These are phyloP conservation scores for Bipolaris bicolor DNA, from an alignment of 2,329 filamentous ascomycete species.

Conservation along the genomic window DNA sequence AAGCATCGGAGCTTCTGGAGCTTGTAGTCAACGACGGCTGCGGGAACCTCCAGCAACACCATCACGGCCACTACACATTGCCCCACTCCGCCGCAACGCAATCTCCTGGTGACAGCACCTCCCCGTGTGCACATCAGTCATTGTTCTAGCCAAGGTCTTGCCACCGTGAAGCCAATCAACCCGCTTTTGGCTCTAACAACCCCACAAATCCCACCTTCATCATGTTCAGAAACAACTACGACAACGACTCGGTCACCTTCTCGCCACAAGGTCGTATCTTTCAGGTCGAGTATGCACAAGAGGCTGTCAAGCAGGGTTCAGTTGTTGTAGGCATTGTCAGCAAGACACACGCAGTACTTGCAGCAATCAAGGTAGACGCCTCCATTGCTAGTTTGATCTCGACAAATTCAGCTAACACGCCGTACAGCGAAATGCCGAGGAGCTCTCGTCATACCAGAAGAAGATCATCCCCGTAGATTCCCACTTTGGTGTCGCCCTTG, in stretches of 20 bases:
- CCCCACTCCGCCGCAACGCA: conserved; percentile 11
- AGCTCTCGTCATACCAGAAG: conserved; percentile 99
- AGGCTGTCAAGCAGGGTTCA: conserved; percentile 98
- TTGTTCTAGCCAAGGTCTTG: background rate
- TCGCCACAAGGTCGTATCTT: conserved; percentile 99
- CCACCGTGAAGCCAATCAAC: conserved; percentile 5
- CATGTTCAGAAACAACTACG: conserved; percentile 99
- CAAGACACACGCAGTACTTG: conserved; percentile 96
- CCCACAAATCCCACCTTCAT: conserved; percentile 49
- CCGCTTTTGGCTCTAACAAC: conserved; percentile 2
- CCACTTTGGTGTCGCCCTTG: conserved; percentile 93
- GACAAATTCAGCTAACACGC: background rate
- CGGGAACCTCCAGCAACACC: conserved; percentile 35
- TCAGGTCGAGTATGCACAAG: conserved; percentile 98
- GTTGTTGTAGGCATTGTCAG: conserved; percentile 96
- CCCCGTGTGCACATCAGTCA: background rate
- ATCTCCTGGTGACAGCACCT: background rate
- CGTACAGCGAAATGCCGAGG: conserved; percentile 90
- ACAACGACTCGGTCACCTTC: conserved; percentile 99
- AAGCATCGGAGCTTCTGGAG: conserved; percentile 18
- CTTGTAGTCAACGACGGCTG: conserved; percentile 31
- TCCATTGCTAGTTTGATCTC: background rate
- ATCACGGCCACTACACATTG: conserved; percentile 15
- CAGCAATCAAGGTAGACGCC: conserved; percentile 83
- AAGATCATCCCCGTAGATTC: conserved; percentile 97